A percentile compares a stretch with the other conserved stretches of the same genome.
Conservation (phyloP, 805 yeast genomes). For the Kuraishia ogatae region DNA sequence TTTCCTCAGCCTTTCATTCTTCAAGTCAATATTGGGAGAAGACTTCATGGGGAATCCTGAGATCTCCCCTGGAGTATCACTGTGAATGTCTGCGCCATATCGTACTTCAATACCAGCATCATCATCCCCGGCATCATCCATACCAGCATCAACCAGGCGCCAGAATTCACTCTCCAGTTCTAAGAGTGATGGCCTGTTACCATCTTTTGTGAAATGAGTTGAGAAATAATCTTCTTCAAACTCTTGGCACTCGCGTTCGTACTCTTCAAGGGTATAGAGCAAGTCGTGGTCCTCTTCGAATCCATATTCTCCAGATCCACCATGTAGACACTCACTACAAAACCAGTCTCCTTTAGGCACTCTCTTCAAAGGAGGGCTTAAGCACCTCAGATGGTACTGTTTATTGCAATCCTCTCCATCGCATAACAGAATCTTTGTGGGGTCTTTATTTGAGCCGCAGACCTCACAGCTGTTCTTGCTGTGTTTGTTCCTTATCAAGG, state of each 20-base stretch:
- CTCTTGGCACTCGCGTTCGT: constrained; percentile 44
- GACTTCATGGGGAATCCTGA: constrained; percentile 63
- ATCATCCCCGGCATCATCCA: constrained; percentile 25
- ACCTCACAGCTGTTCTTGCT: constrained; percentile 14
- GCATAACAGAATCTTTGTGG: constrained; percentile 47
- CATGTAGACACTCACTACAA: constrained; percentile 78
- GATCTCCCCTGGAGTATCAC: constrained; percentile 51
- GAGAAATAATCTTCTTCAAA: constrained; percentile 37
- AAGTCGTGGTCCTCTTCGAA: constrained; percentile 61
- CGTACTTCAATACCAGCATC: constrained; percentile 48
- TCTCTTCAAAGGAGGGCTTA: constrained; percentile 42
- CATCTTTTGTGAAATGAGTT: constrained; percentile 16
- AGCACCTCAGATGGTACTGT: constrained; percentile 59
- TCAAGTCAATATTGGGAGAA: constrained; percentile 12
- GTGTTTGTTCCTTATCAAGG: constrained; percentile 4
- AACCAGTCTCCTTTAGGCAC: constrained; percentile 65
- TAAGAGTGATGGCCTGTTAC: constrained; percentile 27
- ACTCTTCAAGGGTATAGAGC: constrained; percentile 39
- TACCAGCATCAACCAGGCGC: constrained; percentile 26
- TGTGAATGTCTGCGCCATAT: constrained; percentile 84
- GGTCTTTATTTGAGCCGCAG: constrained; percentile 38
- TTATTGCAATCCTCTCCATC: constrained; percentile 68
- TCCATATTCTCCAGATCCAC: constrained; percentile 75
- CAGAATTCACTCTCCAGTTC: constrained; percentile 61
- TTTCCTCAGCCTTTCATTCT: constrained; percentile 13